A percentile compares a stretch with the other conserved stretches of the same genome.
phyloP scores from a whole-genome alignment of 176 grass and related monocot genomes.

The Eremochloa ophiuroides region DNA sequence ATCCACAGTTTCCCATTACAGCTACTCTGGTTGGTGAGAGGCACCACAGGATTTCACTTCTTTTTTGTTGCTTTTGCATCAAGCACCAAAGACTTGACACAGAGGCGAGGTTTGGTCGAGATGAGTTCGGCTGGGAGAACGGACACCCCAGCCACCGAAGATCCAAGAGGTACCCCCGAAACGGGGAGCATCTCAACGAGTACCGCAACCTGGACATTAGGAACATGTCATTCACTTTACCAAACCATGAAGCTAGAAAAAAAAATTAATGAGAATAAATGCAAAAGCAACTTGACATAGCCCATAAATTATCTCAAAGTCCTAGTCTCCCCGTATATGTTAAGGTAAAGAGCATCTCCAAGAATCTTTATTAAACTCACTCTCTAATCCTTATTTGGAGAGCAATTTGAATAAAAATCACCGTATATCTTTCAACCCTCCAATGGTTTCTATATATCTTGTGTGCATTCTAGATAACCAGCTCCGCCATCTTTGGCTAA shows the following conservation, averaged over 20 bases:
- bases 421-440: neutral
- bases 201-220: conserved; percentile 57
- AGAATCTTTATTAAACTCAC: neutral
- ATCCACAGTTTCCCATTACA: neutral
- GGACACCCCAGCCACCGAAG: conserved; percentile 55
- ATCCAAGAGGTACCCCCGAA: conserved; percentile 63
- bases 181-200: conserved; percentile 77
- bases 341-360: neutral
- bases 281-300: neutral
- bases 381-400: neutral
- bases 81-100: conserved; percentile 57
- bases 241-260: neutral
- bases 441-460: neutral
- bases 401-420: neutral
- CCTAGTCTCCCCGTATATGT: neutral
- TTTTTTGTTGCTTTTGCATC: conserved; percentile 55
- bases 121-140: conserved; percentile 52
- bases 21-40: neutral
- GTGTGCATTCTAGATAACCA: neutral
- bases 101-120: conserved; percentile 58
- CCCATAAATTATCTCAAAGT: neutral
- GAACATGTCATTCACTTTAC: conserved; percentile 7
- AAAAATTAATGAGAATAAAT: neutral
- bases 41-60: conserved; percentile 15
- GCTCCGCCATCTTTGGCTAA: neutral